phyloP scores from a whole-genome alignment of 352 stramenopile genomes.

The Phytophthora colocasiae region DNA sequence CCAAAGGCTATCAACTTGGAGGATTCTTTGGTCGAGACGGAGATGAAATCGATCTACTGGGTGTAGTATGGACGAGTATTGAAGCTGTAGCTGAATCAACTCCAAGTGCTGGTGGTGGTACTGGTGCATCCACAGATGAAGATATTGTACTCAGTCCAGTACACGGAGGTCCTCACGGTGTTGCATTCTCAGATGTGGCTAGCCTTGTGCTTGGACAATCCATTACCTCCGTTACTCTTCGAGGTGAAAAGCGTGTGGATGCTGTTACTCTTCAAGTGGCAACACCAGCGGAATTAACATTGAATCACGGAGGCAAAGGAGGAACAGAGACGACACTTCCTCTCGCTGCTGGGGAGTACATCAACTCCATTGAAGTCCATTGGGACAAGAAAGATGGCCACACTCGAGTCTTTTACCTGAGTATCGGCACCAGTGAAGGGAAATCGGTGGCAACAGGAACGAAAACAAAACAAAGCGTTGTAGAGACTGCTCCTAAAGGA shows the following conservation, averaged over 20 bases:
- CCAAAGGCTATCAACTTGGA: conserved; percentile 25
- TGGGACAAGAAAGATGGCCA: conserved; percentile 36
- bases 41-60: conserved; percentile 24
- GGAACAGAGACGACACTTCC: conserved; percentile 38
- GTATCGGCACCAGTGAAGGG: conserved; percentile 37
- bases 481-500: conserved; percentile 7
- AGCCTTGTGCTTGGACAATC: conserved; percentile 8
- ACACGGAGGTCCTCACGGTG: conserved; percentile 3
- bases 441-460: conserved; percentile 29
- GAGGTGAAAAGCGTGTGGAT: conserved; percentile 39
- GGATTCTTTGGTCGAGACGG: conserved; percentile 26
- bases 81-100: conserved; percentile 15
- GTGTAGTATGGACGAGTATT: conserved; percentile 23
- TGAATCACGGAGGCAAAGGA: conserved; percentile 42
- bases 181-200: conserved; percentile 13
- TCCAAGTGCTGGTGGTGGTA: background rate
- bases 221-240: conserved; percentile 11
- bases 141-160: conserved; percentile 16
- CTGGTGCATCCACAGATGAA: conserved; percentile 12
- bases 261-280: conserved; percentile 39
- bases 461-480: conserved; percentile 8
- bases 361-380: conserved; percentile 40
- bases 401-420: conserved; percentile 52
- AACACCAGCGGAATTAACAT: conserved; percentile 26
- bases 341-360: conserved; percentile 31